These are phyloP conservation scores for Chlorella sp. DNA, from an alignment of 139 green algal species.

Conservation along the genomic window DNA sequence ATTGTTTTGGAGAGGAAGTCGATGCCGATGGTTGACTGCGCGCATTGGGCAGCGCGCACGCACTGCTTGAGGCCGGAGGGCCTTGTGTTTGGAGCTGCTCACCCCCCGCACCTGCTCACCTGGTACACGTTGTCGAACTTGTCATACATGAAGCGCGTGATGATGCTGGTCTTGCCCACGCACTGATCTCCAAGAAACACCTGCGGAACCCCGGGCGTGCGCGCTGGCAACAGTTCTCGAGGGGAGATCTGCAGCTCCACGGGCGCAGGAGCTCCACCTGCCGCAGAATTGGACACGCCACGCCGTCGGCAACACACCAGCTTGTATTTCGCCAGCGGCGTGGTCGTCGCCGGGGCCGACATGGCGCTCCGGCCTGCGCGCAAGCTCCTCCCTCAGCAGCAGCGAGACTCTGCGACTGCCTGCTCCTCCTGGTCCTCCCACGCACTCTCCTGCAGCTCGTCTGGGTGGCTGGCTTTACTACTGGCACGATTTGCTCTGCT, in stretches of 20 bases:
- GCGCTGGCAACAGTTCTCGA: background rate
- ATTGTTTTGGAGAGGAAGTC: slow-evolving; percentile 99
- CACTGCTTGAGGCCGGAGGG: no score
- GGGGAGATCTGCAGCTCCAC: background rate
- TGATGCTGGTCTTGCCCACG: slow-evolving; percentile 97
- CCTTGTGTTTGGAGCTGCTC: no score
- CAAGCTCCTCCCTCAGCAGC: no score
- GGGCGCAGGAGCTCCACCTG: background rate
- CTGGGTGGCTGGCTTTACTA: no score
- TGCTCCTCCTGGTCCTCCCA: no score
- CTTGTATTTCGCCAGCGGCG: slow-evolving; percentile 97
- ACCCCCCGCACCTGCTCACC: no score
- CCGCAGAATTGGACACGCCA: background rate
- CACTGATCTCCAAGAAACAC: slow-evolving; percentile 90
- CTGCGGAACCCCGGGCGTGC: slow-evolving; percentile 32
- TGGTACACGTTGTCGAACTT: slow-evolving; percentile 99
- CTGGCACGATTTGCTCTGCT: no score
- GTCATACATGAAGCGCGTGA: slow-evolving; percentile 99
- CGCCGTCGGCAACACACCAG: slow-evolving; percentile 56
- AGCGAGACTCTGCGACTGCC: no score
- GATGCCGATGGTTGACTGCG: slow-evolving; percentile 97
- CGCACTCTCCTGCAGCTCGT: no score
- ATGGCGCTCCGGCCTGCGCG: no score
- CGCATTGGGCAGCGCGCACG: no score
- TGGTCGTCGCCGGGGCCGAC: slow-evolving; percentile 16